phyloP scores from a whole-genome alignment of 306 rosid species.

The Comarum palustre region DNA sequence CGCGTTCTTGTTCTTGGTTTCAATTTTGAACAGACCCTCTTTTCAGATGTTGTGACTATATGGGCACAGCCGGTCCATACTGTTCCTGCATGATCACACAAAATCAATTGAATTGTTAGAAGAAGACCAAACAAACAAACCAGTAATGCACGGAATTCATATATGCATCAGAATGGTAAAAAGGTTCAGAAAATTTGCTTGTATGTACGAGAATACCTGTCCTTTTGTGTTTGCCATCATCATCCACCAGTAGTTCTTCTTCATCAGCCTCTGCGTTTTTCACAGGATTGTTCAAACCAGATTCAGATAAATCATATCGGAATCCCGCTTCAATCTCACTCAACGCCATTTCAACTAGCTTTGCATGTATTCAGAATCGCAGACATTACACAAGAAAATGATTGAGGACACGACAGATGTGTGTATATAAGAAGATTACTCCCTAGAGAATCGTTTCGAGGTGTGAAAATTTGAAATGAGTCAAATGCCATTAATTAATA shows the following conservation, averaged over 20 bases:
- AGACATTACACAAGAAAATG: neutral
- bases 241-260: constrained; percentile 16
- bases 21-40: too few relatives aligned
- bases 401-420: neutral
- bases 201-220: constrained; percentile 15
- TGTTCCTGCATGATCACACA: constrained; percentile 13
- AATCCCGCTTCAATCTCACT: neutral
- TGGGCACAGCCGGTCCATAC: constrained; percentile 31
- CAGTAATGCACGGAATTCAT: too few relatives aligned
- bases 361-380: neutral
- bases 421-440: too few relatives aligned
- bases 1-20: too few relatives aligned
- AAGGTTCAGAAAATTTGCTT: too few relatives aligned
- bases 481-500: neutral
- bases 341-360: neutral
- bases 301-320: constrained; percentile 9
- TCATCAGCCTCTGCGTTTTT: neutral
- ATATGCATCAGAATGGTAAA: too few relatives aligned
- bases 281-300: constrained; percentile 4
- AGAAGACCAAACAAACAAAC: too few relatives aligned
- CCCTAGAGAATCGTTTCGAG: neutral
- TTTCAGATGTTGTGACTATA: constrained; percentile 34
- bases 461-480: neutral
- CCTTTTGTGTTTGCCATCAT: constrained; percentile 25
- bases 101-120: neutral